phyloP scores from a whole-genome alignment of 1,284 basidiomycete genomes.

The Bjerkandera adusta region DNA sequence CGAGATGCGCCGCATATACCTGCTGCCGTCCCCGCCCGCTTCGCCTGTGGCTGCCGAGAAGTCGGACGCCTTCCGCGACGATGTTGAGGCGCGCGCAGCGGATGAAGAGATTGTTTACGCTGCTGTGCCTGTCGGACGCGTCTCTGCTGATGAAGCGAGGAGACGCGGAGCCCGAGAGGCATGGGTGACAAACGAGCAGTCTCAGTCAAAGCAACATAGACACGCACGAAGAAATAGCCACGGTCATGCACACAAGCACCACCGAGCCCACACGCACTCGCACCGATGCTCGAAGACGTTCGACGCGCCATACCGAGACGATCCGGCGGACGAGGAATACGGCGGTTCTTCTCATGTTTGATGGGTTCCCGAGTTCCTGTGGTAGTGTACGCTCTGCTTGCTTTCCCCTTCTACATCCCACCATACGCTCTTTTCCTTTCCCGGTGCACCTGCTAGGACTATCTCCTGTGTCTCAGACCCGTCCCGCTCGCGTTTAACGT shows the following conservation, averaged over 20 bases:
- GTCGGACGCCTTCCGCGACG: background rate
- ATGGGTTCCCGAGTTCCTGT: no score
- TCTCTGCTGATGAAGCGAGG: slow-evolving; percentile 49
- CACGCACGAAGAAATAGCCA: slow-evolving; percentile 32
- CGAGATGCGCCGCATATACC: slow-evolving; percentile 50
- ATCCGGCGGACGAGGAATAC: no score
- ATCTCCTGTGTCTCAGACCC: no score
- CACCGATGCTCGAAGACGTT: background rate
- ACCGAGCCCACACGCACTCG: slow-evolving; percentile 23
- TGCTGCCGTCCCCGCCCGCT: slow-evolving; percentile 41
- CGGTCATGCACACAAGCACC: slow-evolving; percentile 25
- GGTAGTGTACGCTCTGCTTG: no score
- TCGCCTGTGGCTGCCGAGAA: background rate
- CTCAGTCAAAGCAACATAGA: slow-evolving; percentile 17
- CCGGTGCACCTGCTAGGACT: no score
- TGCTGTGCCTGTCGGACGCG: slow-evolving; percentile 55
- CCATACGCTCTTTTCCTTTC: no score
- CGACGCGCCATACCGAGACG: slow-evolving; percentile 2
- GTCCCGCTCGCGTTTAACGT: no score
- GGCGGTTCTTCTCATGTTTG: no score
- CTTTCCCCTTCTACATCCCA: no score
- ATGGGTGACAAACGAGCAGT: slow-evolving; percentile 46
- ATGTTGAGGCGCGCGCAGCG: slow-evolving; percentile 13
- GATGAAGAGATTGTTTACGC: slow-evolving; percentile 54
- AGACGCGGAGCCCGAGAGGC: slow-evolving; percentile 62